A percentile compares a stretch with the other conserved stretches of the same genome.
phyloP scores from a whole-genome alignment of 2,329 filamentous ascomycete species.

The Colletotrichum musicola region DNA sequence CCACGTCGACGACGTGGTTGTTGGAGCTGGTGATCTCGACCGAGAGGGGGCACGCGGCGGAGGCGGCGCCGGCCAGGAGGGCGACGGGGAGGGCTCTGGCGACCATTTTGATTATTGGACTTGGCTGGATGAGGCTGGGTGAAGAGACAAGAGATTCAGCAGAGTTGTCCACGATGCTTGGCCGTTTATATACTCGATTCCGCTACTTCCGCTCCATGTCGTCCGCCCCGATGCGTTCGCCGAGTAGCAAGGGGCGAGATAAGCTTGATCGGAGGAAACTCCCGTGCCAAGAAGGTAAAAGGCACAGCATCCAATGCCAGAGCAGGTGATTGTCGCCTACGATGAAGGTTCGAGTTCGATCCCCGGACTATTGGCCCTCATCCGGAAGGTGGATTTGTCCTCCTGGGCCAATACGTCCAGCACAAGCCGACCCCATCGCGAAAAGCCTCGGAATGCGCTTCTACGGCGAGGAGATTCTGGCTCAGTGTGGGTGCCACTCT shows the following conservation, averaged over 20 bases:
- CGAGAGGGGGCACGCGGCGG: slow-evolving; percentile 33
- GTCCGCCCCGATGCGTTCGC: background rate
- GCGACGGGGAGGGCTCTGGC: slow-evolving; percentile 33
- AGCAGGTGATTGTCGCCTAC: background rate
- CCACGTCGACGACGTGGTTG: slow-evolving; percentile 33
- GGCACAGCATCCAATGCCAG: background rate
- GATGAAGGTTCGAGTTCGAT: too few species aligned
- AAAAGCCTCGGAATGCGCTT: slow-evolving; percentile 11
- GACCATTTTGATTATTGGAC: slow-evolving; percentile 24
- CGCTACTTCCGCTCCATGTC: background rate
- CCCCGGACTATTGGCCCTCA: background rate
- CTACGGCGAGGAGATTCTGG: slow-evolving; percentile 16
- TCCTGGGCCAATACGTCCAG: background rate
- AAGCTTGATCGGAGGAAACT: slow-evolving; percentile 27
- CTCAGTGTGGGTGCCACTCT: slow-evolving; percentile 13
- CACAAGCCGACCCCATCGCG: background rate
- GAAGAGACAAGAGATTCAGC: background rate
- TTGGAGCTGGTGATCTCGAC: slow-evolving; percentile 28
- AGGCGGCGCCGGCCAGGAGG: slow-evolving; percentile 32
- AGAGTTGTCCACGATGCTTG: background rate
- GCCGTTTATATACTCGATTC: background rate
- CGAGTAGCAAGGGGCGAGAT: slow-evolving; percentile 10
- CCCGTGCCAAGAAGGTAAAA: slow-evolving; percentile 26
- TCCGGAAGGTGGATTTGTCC: slow-evolving; percentile 24
- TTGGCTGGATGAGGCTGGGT: background rate